A percentile compares a stretch with the other conserved stretches of the same genome.
phyloP scores from a whole-genome alignment of 257 asterid species.

The Capsicum pubescens region DNA sequence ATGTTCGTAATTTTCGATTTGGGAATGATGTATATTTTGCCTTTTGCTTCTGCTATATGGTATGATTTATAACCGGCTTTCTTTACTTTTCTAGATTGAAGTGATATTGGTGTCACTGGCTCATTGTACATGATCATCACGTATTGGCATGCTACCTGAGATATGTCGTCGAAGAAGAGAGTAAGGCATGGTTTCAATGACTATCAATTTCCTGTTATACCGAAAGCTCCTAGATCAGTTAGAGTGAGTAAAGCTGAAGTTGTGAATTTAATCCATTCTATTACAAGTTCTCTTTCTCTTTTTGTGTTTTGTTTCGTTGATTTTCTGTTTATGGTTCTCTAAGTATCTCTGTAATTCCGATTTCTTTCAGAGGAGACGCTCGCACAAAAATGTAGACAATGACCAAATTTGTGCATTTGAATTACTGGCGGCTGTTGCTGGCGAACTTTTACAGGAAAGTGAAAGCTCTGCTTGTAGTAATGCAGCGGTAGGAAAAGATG shows the following conservation, averaged over 20 bases:
- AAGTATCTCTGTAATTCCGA: not conserved
- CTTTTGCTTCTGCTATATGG: not conserved
- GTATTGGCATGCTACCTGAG: constrained; percentile 60
- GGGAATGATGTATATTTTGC: not conserved
- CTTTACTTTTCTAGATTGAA: not conserved
- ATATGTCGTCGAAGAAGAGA: constrained; percentile 69
- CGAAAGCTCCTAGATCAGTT: constrained; percentile 77
- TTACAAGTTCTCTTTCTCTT: not conserved
- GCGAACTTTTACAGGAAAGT: constrained; percentile 80
- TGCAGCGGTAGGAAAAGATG: constrained; percentile 56
- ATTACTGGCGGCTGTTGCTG: constrained; percentile 95
- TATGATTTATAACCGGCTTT: not conserved
- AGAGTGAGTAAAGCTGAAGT: constrained; percentile 50
- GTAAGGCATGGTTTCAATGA: constrained; percentile 53
- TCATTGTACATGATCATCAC: constrained; percentile 25
- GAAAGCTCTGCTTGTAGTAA: constrained; percentile 88
- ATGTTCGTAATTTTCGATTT: not conserved
- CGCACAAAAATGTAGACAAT: constrained; percentile 54
- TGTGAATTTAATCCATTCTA: constrained; percentile 29
- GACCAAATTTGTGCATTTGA: constrained; percentile 85
- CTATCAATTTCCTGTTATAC: constrained; percentile 54
- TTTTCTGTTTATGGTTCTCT: constrained; percentile 31
- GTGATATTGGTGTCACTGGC: constrained; percentile 18
- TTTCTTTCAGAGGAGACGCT: constrained; percentile 62
- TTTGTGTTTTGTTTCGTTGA: not conserved